Conservation (phyloP, 345 rosid species). For the Corymbia maculata region DNA sequence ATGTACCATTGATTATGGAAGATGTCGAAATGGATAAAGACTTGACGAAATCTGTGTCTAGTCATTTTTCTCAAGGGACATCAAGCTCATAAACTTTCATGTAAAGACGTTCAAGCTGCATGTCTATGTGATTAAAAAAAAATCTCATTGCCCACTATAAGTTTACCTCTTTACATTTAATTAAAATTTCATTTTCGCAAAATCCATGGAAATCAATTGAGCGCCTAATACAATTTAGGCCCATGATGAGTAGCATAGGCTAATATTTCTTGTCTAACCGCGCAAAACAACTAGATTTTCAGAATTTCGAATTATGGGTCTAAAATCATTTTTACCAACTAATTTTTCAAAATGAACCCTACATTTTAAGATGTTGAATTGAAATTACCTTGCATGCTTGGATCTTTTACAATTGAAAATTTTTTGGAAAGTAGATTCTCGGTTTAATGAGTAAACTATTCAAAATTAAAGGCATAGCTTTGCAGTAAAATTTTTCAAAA, state of each 20-base stretch:
- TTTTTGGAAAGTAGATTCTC: background rate
- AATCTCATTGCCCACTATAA: too few species aligned
- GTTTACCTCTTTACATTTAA: background rate
- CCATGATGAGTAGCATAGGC: background rate
- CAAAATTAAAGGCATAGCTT: background rate
- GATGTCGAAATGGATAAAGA: conserved; percentile 36
- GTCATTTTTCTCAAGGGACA: background rate
- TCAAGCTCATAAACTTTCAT: too few species aligned
- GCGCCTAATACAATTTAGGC: background rate
- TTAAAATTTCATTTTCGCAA: background rate
- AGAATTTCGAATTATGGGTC: background rate
- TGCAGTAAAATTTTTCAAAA: background rate
- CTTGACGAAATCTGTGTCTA: conserved; percentile 25
- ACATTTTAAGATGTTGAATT: background rate
- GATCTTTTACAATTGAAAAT: background rate
- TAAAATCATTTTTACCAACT: background rate
- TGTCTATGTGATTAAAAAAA: too few species aligned
- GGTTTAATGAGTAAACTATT: background rate
- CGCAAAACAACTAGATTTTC: background rate
- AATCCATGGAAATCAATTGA: too few species aligned
- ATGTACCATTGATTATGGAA: conserved; percentile 30
- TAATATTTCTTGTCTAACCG: background rate
- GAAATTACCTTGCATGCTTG: background rate
- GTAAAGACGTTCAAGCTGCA: too few species aligned
- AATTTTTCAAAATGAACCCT: background rate